These are phyloP conservation scores for Mycena belliarum DNA, from an alignment of 768 basidiomycete species.

Conservation along the genomic window DNA sequence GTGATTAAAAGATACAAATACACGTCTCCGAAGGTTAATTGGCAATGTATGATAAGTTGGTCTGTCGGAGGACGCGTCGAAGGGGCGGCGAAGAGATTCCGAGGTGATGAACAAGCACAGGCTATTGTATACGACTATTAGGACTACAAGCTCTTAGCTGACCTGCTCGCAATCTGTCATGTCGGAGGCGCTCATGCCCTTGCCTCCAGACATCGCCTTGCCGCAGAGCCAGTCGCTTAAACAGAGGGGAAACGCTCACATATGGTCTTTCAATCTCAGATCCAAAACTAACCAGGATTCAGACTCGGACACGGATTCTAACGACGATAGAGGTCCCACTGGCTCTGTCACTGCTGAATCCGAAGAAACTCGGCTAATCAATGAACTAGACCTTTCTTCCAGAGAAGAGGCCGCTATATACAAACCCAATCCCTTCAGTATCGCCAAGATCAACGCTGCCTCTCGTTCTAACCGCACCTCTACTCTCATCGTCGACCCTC, in stretches of 20 bases:
- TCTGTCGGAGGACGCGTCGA: constrained; percentile 9
- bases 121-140: not conserved
- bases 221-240: too few relatives aligned
- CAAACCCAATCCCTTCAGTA: constrained; percentile 79
- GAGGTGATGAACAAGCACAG: constrained; percentile 19
- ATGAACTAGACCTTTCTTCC: constrained; percentile 60
- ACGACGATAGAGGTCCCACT: constrained; percentile 15
- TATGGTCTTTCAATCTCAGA: constrained; percentile 43
- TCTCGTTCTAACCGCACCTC: constrained; percentile 35
- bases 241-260: not conserved
- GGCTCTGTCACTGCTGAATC: not conserved
- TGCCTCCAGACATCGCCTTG: too few relatives aligned
- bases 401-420: constrained; percentile 64
- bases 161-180: too few relatives aligned
- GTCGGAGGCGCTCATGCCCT: not conserved
- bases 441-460: constrained; percentile 78
- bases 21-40: constrained; percentile 23
- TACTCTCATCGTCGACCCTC: not conserved
- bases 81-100: not conserved
- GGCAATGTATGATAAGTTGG: not conserved
- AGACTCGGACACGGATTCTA: constrained; percentile 23
- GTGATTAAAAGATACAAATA: constrained; percentile 8
- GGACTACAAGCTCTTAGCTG: too few relatives aligned
- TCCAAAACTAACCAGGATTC: constrained; percentile 22
- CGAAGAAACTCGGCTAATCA: constrained; percentile 31